Evolutionary conservation across 371 early-diverging fungal genomes (phyloP).

Genomic region (Actinomucor elegans): DNA sequence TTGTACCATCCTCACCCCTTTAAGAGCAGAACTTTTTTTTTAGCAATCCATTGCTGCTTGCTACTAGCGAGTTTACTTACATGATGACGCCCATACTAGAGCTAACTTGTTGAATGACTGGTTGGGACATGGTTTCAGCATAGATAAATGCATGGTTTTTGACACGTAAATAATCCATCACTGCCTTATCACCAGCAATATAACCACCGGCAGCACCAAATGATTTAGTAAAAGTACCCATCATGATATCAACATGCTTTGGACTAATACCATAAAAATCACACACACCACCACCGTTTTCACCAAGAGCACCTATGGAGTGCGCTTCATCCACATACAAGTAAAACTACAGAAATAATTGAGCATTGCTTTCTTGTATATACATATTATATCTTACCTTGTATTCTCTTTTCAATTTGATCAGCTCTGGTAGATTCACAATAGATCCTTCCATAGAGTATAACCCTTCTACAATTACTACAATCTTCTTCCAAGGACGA

Average conservation of each 20-base stretch:
- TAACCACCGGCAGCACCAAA: conserved; percentile 99
- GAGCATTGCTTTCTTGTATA: not conserved
- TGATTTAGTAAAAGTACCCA: conserved; percentile 99
- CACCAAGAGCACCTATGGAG: conserved; percentile 97
- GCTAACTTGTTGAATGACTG: conserved; percentile 93
- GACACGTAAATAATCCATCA: conserved; percentile 87
- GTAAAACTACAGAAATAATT: conserved; percentile 69
- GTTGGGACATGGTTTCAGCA: conserved; percentile 93
- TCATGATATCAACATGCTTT: conserved; percentile 92
- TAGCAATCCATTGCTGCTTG: too few relatives aligned
- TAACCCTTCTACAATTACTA: conserved; percentile 98
- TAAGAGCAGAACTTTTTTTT: too few relatives aligned
- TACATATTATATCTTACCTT: conserved; percentile 73
- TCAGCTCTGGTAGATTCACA: conserved; percentile 85
- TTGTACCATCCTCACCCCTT: conserved; percentile 60
- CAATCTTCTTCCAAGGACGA: conserved; percentile 98
- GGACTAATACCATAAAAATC: conserved; percentile 94
- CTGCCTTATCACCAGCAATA: conserved; percentile 78
- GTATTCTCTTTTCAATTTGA: conserved; percentile 93
- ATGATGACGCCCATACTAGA: conserved; percentile 85
- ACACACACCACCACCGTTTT: conserved; percentile 96
- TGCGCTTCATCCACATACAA: conserved; percentile 99
- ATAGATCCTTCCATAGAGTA: conserved; percentile 99
- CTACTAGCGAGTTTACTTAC: too few relatives aligned
- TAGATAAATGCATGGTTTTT: conserved; percentile 84